These are phyloP conservation scores for Amyloporia xantha DNA, from an alignment of 768 basidiomycete species.

Conservation along the genomic window DNA sequence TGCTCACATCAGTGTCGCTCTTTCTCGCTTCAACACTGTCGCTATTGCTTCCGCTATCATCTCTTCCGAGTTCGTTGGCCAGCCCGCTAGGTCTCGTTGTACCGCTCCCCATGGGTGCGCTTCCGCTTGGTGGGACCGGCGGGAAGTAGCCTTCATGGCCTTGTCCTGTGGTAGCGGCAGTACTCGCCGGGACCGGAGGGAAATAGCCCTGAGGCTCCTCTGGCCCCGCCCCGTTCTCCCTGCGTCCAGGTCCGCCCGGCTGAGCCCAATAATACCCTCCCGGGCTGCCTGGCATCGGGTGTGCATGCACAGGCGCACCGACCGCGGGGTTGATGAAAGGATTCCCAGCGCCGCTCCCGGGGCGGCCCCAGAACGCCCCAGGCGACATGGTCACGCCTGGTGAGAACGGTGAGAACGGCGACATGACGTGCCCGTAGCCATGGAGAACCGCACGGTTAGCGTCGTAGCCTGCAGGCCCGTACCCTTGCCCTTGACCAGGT, in stretches of 20 bases:
- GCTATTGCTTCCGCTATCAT: slow-evolving; percentile 7
- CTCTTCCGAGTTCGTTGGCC: slow-evolving; percentile 22
- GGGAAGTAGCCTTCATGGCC: slow-evolving; percentile 41
- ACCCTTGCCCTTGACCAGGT: no score
- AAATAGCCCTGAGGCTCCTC: no score
- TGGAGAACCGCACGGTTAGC: no score
- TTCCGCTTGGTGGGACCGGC: slow-evolving; percentile 22
- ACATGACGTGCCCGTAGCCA: slow-evolving; percentile 17
- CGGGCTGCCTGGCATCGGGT: no score
- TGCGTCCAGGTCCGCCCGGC: slow-evolving; percentile 21
- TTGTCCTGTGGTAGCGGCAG: slow-evolving; percentile 8
- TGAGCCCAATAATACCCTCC: slow-evolving; percentile 4
- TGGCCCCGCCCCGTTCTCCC: no score
- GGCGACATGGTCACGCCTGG: slow-evolving; percentile 70
- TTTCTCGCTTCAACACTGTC: background rate
- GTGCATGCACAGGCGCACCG: slow-evolving; percentile 47
- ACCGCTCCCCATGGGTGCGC: no score
- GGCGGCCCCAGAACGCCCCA: slow-evolving; percentile 67
- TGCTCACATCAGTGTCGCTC: background rate
- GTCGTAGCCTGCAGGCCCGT: no score
- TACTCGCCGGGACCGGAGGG: no score
- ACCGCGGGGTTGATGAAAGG: slow-evolving; percentile 53
- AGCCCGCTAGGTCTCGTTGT: slow-evolving; percentile 21
- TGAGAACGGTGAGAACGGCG: slow-evolving; percentile 45
- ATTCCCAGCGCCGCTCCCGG: slow-evolving; percentile 30